Base-by-base conservation (phyloP, 2,329 filamentous ascomycete genomes). In the Berkeleyomyces basicola region DNA sequence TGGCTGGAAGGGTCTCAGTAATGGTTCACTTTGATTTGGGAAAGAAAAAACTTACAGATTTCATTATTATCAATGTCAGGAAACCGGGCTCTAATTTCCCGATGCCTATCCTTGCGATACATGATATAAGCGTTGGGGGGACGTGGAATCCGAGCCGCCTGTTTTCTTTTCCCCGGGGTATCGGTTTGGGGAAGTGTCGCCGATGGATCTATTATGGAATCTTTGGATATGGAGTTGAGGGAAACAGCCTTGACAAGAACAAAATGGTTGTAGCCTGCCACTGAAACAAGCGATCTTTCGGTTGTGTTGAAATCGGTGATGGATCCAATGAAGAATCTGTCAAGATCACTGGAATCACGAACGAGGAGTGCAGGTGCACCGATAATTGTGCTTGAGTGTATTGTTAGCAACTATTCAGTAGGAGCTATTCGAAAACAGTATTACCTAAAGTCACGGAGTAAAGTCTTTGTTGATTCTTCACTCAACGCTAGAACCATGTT, bases 111-210 rank as follows among this genome's bases (percentile, higher is more conserved):
- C 55, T 63, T 59, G 3, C 61, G 55, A 42, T 63, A 63, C 55
- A 63, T 31, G 11, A 63, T 63, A 37, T 63, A 63, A 2, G 61
- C 61, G 43, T 63, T 63, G 5, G 61, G 61, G 9, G 61, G 61
- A 7, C 61, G 61, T 36, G 61, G 55, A 37, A 63, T 36, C 4
- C 43, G 43, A 16, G 33, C 16, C 33, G 49, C 44, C 6, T 16
- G n/a, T n/a, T 55, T 57, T 33, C 55, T 36, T 46, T 55, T 51
- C 7, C 37, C 46, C n/a, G 7, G n/a, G 7, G 37, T 9, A 3
- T 33, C 2, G 31, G 42, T 47, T n/a, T 53, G n/a, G n/a, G n/a
- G n/a, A n/a, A n/a, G n/a, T n/a, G n/a, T n/a, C n/a, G n/a, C n/a
- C n/a, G n/a, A n/a, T n/a, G n/a, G n/a, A n/a, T n/a, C n/a, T n/a